phyloP scores from a whole-genome alignment of 257 asterid species.

The Echium plantagineum region DNA sequence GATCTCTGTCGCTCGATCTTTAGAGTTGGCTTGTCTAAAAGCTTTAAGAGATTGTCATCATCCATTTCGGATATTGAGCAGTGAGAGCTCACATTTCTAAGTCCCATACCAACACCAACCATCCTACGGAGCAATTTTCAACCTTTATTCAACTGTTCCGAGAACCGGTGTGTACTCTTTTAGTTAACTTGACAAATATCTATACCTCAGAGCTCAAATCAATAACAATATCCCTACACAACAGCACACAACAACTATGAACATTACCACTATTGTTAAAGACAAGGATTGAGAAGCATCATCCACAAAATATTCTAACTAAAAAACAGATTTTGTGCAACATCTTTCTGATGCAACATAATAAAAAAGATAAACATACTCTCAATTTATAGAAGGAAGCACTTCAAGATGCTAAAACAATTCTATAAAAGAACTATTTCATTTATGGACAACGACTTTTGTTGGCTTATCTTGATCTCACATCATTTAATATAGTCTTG shows the following conservation, averaged over 20 bases:
- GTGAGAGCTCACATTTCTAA: conserved; percentile 47
- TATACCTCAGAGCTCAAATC: not conserved
- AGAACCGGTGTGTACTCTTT: too few species aligned
- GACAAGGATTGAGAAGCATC: not conserved
- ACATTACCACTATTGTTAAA: not conserved
- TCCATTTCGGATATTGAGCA: conserved; percentile 59
- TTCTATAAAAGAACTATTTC: not conserved
- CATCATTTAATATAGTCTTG: too few species aligned
- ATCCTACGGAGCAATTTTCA: conserved; percentile 19
- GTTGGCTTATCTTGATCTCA: not conserved
- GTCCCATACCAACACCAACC: conserved; percentile 31
- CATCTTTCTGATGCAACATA: not conserved
- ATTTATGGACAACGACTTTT: not conserved
- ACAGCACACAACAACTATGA: not conserved
- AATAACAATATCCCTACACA: not conserved
- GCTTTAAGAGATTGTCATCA: conserved; percentile 49
- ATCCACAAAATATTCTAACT: not conserved
- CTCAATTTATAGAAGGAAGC: not conserved
- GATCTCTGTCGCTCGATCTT: conserved; percentile 61
- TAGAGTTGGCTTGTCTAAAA: conserved; percentile 51
- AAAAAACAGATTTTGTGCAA: not conserved
- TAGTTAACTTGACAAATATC: not conserved
- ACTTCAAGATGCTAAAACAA: not conserved
- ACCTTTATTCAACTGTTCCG: not conserved
- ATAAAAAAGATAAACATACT: not conserved